Percentiles rank a stretch among this genome's conserved stretches.
phyloP scores from a whole-genome alignment of 805 yeast species.

The Wickerhamomyces tratensis region DNA sequence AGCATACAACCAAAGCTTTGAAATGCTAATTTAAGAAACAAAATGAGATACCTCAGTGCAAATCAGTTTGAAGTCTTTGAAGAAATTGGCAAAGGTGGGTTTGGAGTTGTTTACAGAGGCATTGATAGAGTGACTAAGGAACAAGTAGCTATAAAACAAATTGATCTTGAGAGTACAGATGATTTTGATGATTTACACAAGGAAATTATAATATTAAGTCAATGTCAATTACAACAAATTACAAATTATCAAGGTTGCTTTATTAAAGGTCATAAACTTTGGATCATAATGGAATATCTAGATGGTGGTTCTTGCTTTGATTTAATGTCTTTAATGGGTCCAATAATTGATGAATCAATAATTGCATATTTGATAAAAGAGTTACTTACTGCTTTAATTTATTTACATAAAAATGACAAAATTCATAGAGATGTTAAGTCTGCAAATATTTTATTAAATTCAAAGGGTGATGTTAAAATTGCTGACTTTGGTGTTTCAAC shows the following conservation, averaged over 20 bases:
- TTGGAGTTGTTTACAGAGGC: slow-evolving; percentile 94
- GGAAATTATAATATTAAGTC: slow-evolving; percentile 79
- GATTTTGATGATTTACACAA: slow-evolving; percentile 90
- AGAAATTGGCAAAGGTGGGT: slow-evolving; percentile 90
- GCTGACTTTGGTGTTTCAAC: slow-evolving; percentile 98
- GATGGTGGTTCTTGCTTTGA: slow-evolving; percentile 87
- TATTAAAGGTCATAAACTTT: slow-evolving; percentile 72
- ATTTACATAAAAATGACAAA: slow-evolving; percentile 66
- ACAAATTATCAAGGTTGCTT: slow-evolving; percentile 87
- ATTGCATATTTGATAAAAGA: slow-evolving; percentile 78
- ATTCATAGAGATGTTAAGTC: slow-evolving; percentile 94
- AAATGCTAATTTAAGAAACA: too few relatives aligned
- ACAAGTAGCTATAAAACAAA: slow-evolving; percentile 85
- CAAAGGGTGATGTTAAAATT: slow-evolving; percentile 66
- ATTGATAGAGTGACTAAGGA: slow-evolving; percentile 57
- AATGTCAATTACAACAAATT: slow-evolving; percentile 71
- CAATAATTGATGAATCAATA: slow-evolving; percentile 66
- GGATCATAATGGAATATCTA: slow-evolving; percentile 97
- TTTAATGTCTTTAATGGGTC: slow-evolving; percentile 63
- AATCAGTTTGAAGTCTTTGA: slow-evolving; percentile 44
- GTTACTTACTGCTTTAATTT: slow-evolving; percentile 57
- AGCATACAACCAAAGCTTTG: too few relatives aligned
- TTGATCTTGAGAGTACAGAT: slow-evolving; percentile 83
- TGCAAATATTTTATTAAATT: slow-evolving; percentile 73
- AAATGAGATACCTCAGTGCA: slow-evolving; percentile 19